Base-by-base conservation (phyloP, 2,329 filamentous ascomycete genomes). In the Herpotrichia juniperi region DNA sequence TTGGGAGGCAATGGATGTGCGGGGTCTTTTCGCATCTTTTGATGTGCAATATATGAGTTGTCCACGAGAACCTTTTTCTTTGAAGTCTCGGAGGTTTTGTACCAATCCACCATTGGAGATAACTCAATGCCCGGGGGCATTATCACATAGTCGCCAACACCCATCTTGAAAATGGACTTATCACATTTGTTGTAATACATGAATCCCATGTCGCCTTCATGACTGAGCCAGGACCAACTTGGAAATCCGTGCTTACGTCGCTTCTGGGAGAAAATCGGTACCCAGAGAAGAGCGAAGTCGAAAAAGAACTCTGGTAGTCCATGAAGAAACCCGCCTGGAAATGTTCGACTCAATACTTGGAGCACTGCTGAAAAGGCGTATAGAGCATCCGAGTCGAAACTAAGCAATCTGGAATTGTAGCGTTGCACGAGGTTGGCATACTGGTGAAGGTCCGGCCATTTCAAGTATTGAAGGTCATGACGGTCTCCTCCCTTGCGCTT, bases 291-390 rank as follows among this genome's bases (percentile, higher is more conserved):
- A 2, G 57, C 53, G 12, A 53, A 31, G 35, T 61, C 57, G 39
- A 64, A 61, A 48, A 53, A 54, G 11, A 61, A 46, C 22, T 51
- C 42, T 2, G 61, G 61, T 5, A 62, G 42, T 8, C 61, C 57
- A 11, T 47, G 51, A 22, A 54, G 25, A 16, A 62, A 48, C 1
- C 59, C 57, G 8, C 46, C 46, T 2, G 42, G 40, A 25, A 64
- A 57, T 8, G 45, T 37, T 7, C 32, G 22, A 2, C 28, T 21
- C 34, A 62, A 40, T 5, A 49, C 48, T 16, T 51, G 46, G 2
- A 46, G 45, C 1, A 56, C 51, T 2, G 51, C 61, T 8, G 48
- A 24, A 24, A 63, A 57, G 6, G 61, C 61, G 12, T 26, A 9
- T 17, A 8, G 8, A 14, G 12, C 22, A 24, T 56, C 53, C 19